Evolutionary conservation across 257 asterid species (phyloP), one percentile per base, ranked within the genome.

Genomic region (Ocimum tenuiflorum): DNA sequence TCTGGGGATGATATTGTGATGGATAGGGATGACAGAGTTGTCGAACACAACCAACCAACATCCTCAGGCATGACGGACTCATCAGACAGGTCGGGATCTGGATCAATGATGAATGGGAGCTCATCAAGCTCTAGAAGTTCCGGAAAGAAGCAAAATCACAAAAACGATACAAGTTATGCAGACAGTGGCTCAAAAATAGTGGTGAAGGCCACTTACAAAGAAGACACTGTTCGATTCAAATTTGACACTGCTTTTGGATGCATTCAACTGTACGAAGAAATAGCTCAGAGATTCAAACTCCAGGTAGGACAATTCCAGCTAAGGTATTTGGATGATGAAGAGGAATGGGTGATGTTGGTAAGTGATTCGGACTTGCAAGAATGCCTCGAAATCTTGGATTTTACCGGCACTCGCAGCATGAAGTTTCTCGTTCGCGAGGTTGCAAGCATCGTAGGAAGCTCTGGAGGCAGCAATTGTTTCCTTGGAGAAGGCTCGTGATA

Each of bases 261-360:
- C 66, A 36, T 63, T 46, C 80, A 77, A 57, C 78, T 91, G 43
- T 87, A 82, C 22, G 92, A 84, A 73, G 95, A 83, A 78, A 80
- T 89, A 65, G 91, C 88, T 2, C 83, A 65, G 77, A 84, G 96
- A 77, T 89, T 87, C 80, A 76, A 77, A 61, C 84, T 91, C 22
- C 86, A 70, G 47, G 60, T 53, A 0, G 98, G 91, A 41, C 79
- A 77, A 2, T 87, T 91, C 75, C 96, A 89, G 31, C 91, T 92
- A 78, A 84, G 87, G 79, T 87, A 92, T 78, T 74, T 87, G 54
- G 98, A 92, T 0, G 97, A 92, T 9, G 97, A 92, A 73, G 83
- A 81, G 78, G 98, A 92, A 84, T 89, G 97, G 98, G 96, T 92
- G 78, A 63, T 89, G 88, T 76, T 92, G 88, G 91, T 82, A 78